Evolutionary conservation across 805 yeast genomes (phyloP).

Genomic region (Pachysolen tannophilus): DNA sequence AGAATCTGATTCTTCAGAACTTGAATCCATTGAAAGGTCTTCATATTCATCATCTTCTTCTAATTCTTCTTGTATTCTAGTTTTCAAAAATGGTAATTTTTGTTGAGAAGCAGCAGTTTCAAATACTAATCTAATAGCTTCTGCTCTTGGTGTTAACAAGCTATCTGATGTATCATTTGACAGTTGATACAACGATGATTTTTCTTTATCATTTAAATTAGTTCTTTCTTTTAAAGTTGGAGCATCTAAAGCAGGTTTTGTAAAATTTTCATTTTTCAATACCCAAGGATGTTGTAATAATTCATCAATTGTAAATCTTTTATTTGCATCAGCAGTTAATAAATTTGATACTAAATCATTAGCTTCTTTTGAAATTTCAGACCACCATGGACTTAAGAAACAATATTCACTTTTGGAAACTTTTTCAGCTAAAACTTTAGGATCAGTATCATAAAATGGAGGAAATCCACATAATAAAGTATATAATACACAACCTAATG

Average conservation of each 20-base stretch:
- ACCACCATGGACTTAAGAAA: conserved; percentile 86
- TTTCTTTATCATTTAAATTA: no score
- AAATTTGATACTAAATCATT: conserved; percentile 59
- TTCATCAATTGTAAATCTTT: conserved; percentile 61
- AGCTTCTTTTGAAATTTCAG: conserved; percentile 66
- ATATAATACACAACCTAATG: conserved; percentile 62
- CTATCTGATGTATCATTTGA: conserved; percentile 16
- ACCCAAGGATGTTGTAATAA: conserved; percentile 68
- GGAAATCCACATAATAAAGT: conserved; percentile 69
- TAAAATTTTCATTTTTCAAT: conserved; percentile 10
- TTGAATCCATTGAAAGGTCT: conserved; percentile 1
- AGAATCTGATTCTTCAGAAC: conserved; percentile 2
- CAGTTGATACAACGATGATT: conserved; percentile 17
- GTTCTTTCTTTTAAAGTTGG: conserved; percentile 20
- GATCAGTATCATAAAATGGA: conserved; percentile 68
- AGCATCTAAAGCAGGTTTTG: conserved; percentile 18
- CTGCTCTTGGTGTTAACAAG: conserved; percentile 27
- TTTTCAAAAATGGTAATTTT: not conserved
- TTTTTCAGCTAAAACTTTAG: conserved; percentile 52
- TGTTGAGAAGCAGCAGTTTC: conserved; percentile 16
- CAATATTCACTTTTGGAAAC: conserved; percentile 65
- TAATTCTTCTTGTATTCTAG: conserved; percentile 11
- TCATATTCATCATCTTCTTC: conserved; percentile 6
- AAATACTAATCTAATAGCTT: conserved; percentile 28
- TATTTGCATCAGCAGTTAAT: conserved; percentile 61